Evolutionary conservation across 1,284 basidiomycete species (phyloP).

Genomic region (Heterobasidion occidentale): DNA sequence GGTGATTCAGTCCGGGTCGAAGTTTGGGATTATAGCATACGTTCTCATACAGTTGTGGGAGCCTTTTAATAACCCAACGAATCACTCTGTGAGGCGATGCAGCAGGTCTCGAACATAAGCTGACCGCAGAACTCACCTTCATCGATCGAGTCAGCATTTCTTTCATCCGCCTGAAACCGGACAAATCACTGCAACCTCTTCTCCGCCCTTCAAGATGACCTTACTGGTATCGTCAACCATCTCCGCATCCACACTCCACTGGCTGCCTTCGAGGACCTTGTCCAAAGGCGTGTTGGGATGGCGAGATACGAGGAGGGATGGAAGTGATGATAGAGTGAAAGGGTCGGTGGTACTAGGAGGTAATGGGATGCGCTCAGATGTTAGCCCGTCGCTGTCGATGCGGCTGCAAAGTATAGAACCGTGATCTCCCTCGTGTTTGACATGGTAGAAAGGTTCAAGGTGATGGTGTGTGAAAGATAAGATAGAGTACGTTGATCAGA

Average conservation of each 20-base stretch:
- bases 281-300: conserved; percentile 45
- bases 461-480: background rate
- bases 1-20: too few species aligned
- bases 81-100: too few species aligned
- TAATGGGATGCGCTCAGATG: conserved; percentile 40
- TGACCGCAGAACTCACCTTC: background rate
- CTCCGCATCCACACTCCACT: conserved; percentile 75
- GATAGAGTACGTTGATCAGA: background rate
- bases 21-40: too few species aligned
- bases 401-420: conserved; percentile 77
- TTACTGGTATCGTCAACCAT: conserved; percentile 59
- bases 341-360: conserved; percentile 26
- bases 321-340: conserved; percentile 47
- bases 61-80: too few species aligned
- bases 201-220: conserved; percentile 55
- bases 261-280: conserved; percentile 47
- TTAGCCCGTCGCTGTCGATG: conserved; percentile 57
- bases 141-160: background rate
- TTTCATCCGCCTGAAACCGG: conserved; percentile 71
- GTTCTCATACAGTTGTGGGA: too few species aligned
- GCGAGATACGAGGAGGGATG: conserved; percentile 37
- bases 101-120: background rate
- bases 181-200: conserved; percentile 75
- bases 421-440: conserved; percentile 28
- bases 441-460: background rate